These are phyloP conservation scores for Pezicula carpinea DNA, from an alignment of 2,329 filamentous ascomycete genomes.

Conservation along the genomic window DNA sequence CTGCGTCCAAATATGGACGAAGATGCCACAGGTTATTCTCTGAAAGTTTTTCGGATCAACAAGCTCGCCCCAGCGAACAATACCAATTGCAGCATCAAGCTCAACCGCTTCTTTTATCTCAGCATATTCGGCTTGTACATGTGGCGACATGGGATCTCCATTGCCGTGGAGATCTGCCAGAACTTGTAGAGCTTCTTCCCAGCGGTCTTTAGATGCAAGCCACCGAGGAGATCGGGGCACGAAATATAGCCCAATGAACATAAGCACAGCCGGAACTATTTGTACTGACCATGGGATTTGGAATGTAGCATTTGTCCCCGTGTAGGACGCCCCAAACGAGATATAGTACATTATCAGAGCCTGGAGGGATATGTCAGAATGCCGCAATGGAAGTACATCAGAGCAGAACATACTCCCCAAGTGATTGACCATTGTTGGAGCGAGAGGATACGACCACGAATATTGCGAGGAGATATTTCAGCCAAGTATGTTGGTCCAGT, in stretches of 20 bases:
- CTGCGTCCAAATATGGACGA: slow-evolving; percentile 6
- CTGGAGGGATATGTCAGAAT: background rate
- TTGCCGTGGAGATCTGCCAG: slow-evolving; percentile 51
- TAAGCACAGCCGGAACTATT: slow-evolving; percentile 36
- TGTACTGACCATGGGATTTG: slow-evolving; percentile 44
- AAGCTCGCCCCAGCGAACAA: slow-evolving; percentile 41
- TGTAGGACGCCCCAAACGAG: slow-evolving; percentile 39
- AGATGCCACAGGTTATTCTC: slow-evolving; percentile 3
- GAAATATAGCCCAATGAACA: slow-evolving; percentile 36
- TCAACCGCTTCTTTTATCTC: no score
- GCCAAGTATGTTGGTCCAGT: slow-evolving; percentile 33
- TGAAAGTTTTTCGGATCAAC: background rate
- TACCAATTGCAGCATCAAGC: slow-evolving; percentile 38
- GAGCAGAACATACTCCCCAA: slow-evolving; percentile 35
- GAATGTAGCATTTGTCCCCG: slow-evolving; percentile 41
- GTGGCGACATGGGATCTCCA: slow-evolving; percentile 45
- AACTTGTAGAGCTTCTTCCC: slow-evolving; percentile 38
- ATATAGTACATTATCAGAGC: slow-evolving; percentile 43
- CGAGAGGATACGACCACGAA: slow-evolving; percentile 36
- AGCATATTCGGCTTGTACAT: slow-evolving; percentile 39
- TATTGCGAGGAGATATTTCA: slow-evolving; percentile 43
- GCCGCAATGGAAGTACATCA: no score
- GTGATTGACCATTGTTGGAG: slow-evolving; percentile 42
- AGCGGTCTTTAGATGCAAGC: slow-evolving; percentile 42
- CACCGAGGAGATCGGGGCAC: slow-evolving; percentile 44